phyloP scores from a whole-genome alignment of 495 filamentous ascomycete species.

The Aspergillus sclerotiicarbonarius region DNA sequence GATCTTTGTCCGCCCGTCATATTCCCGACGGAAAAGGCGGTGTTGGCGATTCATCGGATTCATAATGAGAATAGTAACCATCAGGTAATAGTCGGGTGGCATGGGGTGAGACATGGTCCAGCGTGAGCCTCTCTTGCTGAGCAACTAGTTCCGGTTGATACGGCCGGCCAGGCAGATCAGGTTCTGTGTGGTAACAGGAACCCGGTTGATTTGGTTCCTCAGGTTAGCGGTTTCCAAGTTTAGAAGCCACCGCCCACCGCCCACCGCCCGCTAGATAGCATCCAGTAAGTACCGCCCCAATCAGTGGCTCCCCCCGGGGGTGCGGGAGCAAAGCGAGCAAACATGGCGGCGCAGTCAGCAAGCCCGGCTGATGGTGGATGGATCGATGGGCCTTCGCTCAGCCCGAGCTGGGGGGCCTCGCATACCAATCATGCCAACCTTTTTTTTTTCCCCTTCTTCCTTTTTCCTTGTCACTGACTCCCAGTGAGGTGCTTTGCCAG shows the following conservation, averaged over 20 bases:
- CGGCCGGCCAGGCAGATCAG: background rate
- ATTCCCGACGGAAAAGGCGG: background rate
- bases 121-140: background rate
- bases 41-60: too few relatives aligned
- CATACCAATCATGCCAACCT: conserved; percentile 5
- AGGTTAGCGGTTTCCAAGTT: conserved; percentile 21
- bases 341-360: conserved; percentile 24
- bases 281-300: conserved; percentile 7
- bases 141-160: background rate
- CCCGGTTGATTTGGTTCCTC: background rate
- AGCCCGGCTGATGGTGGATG: conserved; percentile 1
- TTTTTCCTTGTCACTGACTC: background rate
- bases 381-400: background rate
- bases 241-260: conserved; percentile 13
- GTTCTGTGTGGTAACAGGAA: too few relatives aligned
- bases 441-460: conserved; percentile 7
- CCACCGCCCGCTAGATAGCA: too few relatives aligned
- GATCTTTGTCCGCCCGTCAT: conserved; percentile 1
- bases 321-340: conserved; percentile 20
- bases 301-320: background rate
- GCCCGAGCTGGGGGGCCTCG: background rate
- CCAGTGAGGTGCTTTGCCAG: background rate
- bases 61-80: background rate
- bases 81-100: background rate
- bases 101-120: conserved; percentile 19